These are phyloP conservation scores for Meyerozyma carpophila DNA, from an alignment of 1,139 yeast genomes.

Conservation along the genomic window DNA sequence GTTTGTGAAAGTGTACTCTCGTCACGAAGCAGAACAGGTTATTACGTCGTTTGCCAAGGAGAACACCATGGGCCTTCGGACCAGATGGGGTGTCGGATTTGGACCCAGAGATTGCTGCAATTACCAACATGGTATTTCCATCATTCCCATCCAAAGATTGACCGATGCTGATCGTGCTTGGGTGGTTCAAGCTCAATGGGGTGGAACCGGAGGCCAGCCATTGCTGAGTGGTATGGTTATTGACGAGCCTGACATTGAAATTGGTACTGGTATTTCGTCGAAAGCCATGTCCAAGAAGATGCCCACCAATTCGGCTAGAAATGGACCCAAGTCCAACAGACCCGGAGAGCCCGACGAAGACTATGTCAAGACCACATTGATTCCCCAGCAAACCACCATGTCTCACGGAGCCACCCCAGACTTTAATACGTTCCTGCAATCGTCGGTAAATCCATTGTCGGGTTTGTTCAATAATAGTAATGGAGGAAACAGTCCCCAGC, in stretches of 20 bases:
- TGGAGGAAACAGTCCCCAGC: not conserved
- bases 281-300: constrained; percentile 84
- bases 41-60: constrained; percentile 50
- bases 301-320: constrained; percentile 84
- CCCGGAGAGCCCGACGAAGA: constrained; percentile 55
- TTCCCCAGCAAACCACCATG: constrained; percentile 23
- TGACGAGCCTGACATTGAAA: constrained; percentile 97
- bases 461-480: constrained; percentile 36
- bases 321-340: constrained; percentile 77
- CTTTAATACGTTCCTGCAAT: constrained; percentile 29
- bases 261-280: constrained; percentile 90
- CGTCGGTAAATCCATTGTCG: constrained; percentile 46
- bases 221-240: constrained; percentile 74
- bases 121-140: constrained; percentile 83
- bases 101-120: constrained; percentile 99
- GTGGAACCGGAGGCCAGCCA: constrained; percentile 94
- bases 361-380: constrained; percentile 33
- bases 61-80: constrained; percentile 56
- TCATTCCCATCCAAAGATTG: constrained; percentile 78
- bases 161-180: constrained; percentile 93
- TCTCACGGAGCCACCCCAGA: constrained; percentile 28
- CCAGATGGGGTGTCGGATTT: constrained; percentile 98
- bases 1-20: constrained; percentile 91
- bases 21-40: constrained; percentile 86
- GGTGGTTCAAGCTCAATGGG: constrained; percentile 92